Base-by-base conservation (phyloP, 805 yeast genomes). In the Myxozyma melibiosi region DNA sequence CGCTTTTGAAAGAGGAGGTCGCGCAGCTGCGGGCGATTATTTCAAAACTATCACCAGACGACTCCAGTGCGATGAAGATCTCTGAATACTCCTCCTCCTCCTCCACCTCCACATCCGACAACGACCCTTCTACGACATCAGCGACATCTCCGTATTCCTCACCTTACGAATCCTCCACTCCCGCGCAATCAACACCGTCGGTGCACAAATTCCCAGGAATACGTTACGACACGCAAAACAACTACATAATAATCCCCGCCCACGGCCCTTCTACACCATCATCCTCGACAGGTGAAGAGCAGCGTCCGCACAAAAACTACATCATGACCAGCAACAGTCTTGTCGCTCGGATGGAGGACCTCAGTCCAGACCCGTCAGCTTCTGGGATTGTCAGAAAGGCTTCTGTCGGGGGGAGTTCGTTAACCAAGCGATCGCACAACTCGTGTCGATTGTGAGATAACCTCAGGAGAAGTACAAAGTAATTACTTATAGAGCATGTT, bases 1-100 rank as follows among this genome's bases (percentile, higher is more conserved):
- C 78, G 50, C 78, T 83, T 2, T 72, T 88, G 20, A 92, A 88
- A 68, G 83, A 80, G 51, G 92, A 88, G 66, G 84, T 88, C 44
- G 84, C 78, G 45, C 78, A 77, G 60, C 69, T 85, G 57, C 33
- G 39, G 22, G 44, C 40, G 3, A 30, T 51, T 14, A 22, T 58
- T 11, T 47, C 58, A 2, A 33, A 43, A 18, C 6, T 58, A 22
- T 33, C 56, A 7, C 55, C 62, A 6, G 45, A 47, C n/a, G 40
- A 49, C 28, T 18, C 28, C n/a, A 13, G 14, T 11, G 16, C 42
- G 9, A 14, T 53, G 43, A 46, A 46, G 24, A 52, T 52, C 20
- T 45, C 39, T 11, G 37, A 49, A 14, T 49, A 20, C 30, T 28
- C 27, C 18, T 8, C 51, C n/a, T 13, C 46, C 2, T 3, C 30